Evolutionary conservation across 768 basidiomycete genomes (phyloP), one percentile per base, ranked within the genome.

Genomic region (Calocera viscosa): DNA sequence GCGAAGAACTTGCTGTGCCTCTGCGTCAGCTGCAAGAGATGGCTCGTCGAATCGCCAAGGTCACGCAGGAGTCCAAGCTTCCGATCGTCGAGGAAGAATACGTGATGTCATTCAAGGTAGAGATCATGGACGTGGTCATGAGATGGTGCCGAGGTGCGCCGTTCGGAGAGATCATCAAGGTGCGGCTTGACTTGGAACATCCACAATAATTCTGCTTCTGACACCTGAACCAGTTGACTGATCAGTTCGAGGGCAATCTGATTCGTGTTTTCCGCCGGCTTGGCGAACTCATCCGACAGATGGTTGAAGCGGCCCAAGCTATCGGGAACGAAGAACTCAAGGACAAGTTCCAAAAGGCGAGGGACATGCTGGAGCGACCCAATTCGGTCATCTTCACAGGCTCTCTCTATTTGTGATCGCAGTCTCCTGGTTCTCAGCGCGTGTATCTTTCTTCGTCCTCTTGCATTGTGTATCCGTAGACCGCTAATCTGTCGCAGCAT

Each of bases 111-210:
- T 99, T 99, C 86, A 98, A 97, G 77, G 91, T 96, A 22, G 95
- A 97, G 73, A 85, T 99, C 64, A 99, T 98, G 94, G 96, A 98
- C 70, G 91, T 91, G 0, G 96, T 98, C 11, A 82, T 93, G 38
- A 90, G 93, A 69, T 99, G 96, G 96, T 98, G 95, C 78, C 86
- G 91, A n/a, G 96, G 96, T 2, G 91, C 94, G 17, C 91, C 91
- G 30, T 99, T 99, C 77, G 81, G 89, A 0, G 95, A 99, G 28
- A 93, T 97, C 66, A 93, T 91, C 83, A 96, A 96, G 85, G 94
- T 90, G 47, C 33, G 82, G 71, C 8, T 30, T 2, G 12, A 22
- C 12, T 66, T 12, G 7, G 12, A 17, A 19, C 47, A 49, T 17
- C n/a, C 28, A 66, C 11, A 22, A 26, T 12, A 65, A 34, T 34